Base-by-base conservation (phyloP, 129 eudicot genomes). In the Scalesia atractyloides region DNA sequence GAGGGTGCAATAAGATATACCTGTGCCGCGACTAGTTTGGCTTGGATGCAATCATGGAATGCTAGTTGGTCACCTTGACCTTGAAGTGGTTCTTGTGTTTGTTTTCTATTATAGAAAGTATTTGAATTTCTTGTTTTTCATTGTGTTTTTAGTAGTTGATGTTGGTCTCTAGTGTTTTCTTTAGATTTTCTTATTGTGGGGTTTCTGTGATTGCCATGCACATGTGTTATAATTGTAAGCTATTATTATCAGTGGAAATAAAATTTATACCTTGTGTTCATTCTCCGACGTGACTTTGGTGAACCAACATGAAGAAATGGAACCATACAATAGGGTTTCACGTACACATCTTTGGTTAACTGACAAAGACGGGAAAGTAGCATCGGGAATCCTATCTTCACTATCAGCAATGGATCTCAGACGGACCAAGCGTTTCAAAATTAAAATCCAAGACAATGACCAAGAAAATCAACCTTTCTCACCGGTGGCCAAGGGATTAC, bases 31-130 rank as follows among this genome's bases (percentile, higher is more conserved):
- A 53, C 26, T 54, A 54, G 60, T 18, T 54, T 17, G 60, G 46
- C 46, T 41, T 41, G 10, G 46, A 7, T 17, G 10, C 54, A 49
- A 12, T 12, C 4, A 49, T 49, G n/a, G 16, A 49, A 4, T n/a
- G 18, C 17, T 49, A 4, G 17, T 49, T 49, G 53, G 53, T 48
- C 16, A 48, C 6, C 15, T 12, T 48, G 16, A 48, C 6, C 15
- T 12, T 48, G 16, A 48, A 54, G 22, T 54, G 61, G 22, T 59
- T 22, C 37, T 9, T 59, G 39, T 59, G 64, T 24, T 9, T 59
- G 39, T 24, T 59, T 59, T 6, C 37, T 59, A 26, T 59, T 59
- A 59, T 59, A 26, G 15, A 59, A 59, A 59, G 39, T 59, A 59
- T 22, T 26, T 59, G 15, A 59, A 59, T 12, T 62, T 62, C 20